A percentile compares a stretch with the other conserved stretches of the same genome.
Conservation (phyloP, 2,329 filamentous ascomycete species). For the Curvularia verruculosa region DNA sequence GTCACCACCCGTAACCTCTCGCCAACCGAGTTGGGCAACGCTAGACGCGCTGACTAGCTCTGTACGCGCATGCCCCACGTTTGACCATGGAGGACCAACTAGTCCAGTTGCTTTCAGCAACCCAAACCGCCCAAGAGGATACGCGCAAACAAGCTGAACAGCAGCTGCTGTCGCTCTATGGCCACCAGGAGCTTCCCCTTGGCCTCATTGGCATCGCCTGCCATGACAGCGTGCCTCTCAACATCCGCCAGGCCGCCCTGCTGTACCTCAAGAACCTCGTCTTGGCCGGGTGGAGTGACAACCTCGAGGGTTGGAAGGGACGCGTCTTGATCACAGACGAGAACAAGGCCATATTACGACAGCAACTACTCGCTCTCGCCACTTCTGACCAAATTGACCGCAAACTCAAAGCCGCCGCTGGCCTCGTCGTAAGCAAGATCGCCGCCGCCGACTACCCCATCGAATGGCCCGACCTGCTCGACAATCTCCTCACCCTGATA, state of each 20-base stretch:
- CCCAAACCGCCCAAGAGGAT: conserved; percentile 76
- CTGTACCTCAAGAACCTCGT: conserved; percentile 83
- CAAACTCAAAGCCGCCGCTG: conserved; percentile 87
- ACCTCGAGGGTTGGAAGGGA: conserved; percentile 72
- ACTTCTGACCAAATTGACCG: conserved; percentile 75
- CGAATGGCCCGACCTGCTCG: conserved; percentile 89
- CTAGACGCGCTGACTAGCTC: conserved; percentile 39
- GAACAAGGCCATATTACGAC: conserved; percentile 74
- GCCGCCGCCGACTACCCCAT: conserved; percentile 92
- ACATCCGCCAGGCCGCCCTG: conserved; percentile 83
- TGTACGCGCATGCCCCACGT: conserved; percentile 33
- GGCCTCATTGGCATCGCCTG: conserved; percentile 81
- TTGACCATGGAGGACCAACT: conserved; percentile 87
- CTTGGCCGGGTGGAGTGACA: conserved; percentile 79
- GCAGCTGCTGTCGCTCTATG: conserved; percentile 74
- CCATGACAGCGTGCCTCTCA: conserved; percentile 72
- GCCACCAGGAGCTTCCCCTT: conserved; percentile 73
- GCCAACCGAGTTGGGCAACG: conserved; percentile 27
- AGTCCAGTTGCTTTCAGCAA: conserved; percentile 84
- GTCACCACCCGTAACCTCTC: conserved; percentile 8
- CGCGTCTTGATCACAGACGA: conserved; percentile 73
- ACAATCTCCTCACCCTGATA: conserved; percentile 78
- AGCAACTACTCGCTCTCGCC: conserved; percentile 76
- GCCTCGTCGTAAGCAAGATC: conserved; percentile 91
- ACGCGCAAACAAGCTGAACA: conserved; percentile 86